Evolutionary conservation across 768 basidiomycete species (phyloP), one percentile per base, ranked within the genome.

Genomic region (Boletales sp.): DNA sequence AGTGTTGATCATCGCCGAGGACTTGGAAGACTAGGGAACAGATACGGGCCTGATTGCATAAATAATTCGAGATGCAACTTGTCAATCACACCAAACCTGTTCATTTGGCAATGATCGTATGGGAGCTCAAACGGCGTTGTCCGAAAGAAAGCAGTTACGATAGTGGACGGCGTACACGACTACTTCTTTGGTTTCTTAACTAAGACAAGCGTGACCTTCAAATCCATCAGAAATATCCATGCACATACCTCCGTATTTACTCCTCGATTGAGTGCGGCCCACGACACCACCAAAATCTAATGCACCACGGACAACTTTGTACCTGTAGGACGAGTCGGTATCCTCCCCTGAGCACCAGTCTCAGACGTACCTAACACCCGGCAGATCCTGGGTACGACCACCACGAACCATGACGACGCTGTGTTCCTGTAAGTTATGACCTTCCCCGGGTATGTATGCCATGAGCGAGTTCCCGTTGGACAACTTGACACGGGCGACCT

Each of bases 381-480:
- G 95, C 67, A 98, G 77, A 84, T 99, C 97, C 74, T 97, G 94
- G 2, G 93, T 87, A 72, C 93, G 82, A 13, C 97, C 97, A 5
- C 97, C 97, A 60, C 94, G 75, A n/a, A 98, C 82, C 39, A 97
- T 69, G 2, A 98, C 94, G 5, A 98, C 95, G 69, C 87, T 88
- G 63, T 99, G 97, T 67, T 98, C 97, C 72, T 98, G 97, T 61
- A 98, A 69, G 64, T 97, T 97, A 67, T 98, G 95, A 1, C 97
- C 97, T 65, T 98, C 97, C 59, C 97, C 97, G 40, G 87, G 90
- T 50, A 98, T 92, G 68, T 97, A 98, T 14, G 93, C 94, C 75
- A 88, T 88, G 54, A 94, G 78, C 38, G 84, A 85, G 67, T 88
- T 86, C 43, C 97, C 97, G 12, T 86, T 93, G 18, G 86, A 80